phyloP scores from a whole-genome alignment of 2,329 filamentous ascomycete genomes.

The Tolypocladium endophyticum region DNA sequence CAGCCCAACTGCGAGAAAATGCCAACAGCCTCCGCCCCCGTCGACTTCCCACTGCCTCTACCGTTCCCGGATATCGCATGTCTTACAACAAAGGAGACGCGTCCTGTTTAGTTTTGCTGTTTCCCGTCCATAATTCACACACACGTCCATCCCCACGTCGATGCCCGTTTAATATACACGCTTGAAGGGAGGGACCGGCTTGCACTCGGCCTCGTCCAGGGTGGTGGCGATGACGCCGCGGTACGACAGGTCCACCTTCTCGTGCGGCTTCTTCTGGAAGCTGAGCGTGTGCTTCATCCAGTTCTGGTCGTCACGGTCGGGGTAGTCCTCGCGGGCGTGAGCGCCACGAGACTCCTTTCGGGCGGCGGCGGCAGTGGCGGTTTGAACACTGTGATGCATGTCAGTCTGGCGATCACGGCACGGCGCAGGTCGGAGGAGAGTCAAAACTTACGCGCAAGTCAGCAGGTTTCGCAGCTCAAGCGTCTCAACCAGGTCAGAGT shows the following conservation, averaged over 20 bases:
- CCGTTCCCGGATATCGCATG: slow-evolving; percentile 5
- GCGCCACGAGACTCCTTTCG: slow-evolving; percentile 96
- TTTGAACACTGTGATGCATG: slow-evolving; percentile 57
- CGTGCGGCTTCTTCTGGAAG: slow-evolving; percentile 89
- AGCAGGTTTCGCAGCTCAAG: slow-evolving; percentile 90
- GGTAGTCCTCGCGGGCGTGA: slow-evolving; percentile 93
- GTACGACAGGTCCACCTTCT: slow-evolving; percentile 78
- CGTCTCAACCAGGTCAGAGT: slow-evolving; percentile 92
- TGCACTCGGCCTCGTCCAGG: slow-evolving; percentile 92
- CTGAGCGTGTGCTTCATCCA: slow-evolving; percentile 99
- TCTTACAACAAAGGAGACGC: slow-evolving; percentile 7
- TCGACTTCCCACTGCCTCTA: neutral
- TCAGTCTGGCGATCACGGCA: neutral
- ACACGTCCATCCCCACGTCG: neutral
- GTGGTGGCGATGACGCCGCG: slow-evolving; percentile 72
- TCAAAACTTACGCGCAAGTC: slow-evolving; percentile 75
- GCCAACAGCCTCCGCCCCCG: neutral
- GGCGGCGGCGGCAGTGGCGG: slow-evolving; percentile 79
- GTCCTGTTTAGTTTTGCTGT: neutral
- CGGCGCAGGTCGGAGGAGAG: no score
- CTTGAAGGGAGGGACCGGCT: slow-evolving; percentile 94
- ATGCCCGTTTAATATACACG: slow-evolving; percentile 59
- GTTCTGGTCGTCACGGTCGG: slow-evolving; percentile 86
- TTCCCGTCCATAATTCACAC: neutral
- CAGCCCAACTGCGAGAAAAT: neutral